Base-by-base conservation (phyloP, 2,329 filamentous ascomycete species). In the Mariannaea sp. region DNA sequence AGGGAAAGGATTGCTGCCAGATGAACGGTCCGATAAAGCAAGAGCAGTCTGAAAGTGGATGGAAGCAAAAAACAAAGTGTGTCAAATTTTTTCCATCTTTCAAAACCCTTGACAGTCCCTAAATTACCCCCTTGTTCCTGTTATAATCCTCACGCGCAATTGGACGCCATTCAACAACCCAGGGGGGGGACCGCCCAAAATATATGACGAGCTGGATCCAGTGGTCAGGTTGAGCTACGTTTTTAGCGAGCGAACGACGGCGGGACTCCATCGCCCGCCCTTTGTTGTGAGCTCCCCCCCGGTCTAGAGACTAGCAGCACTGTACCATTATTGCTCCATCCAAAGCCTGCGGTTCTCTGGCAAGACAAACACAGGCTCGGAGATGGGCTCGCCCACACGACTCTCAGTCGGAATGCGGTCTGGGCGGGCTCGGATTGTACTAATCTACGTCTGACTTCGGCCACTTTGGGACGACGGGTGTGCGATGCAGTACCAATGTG, bases 181-280 rank as follows among this genome's bases (percentile, higher is more conserved):
- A 64, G 59, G 59, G 55, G 41, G n/a, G n/a, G n/a, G n/a, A n/a
- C n/a, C n/a, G 57, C 60, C 61, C 53, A 62, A 54, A 53, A 39
- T 55, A 62, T 57, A 59, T 56, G 60, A 62, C 58, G 56, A 60
- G 63, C 63, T 66, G 60, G 61, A 66, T 66, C 64, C 63, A 64
- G 56, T 63, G 53, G 61, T 45, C 61, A 66, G 61, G 63, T 66
- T 61, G 61, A 66, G 56, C 59, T 66, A 65, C 58, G 48, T 58
- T 39, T 48, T 59, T 65, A 62, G 62, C 60, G 60, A 65, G 53
- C 47, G 52, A 63, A 63, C 56, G 57, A 58, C 39, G 19, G 26
- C 30, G 19, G 39, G 44, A 26, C 20, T 42, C 39, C 27, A 53
- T 48, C 32, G 22, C 36, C 51, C 32, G 22, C 36, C 51, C 46